phyloP scores from a whole-genome alignment of 78 protist genomes.

The Dictyostelium intermedium region DNA sequence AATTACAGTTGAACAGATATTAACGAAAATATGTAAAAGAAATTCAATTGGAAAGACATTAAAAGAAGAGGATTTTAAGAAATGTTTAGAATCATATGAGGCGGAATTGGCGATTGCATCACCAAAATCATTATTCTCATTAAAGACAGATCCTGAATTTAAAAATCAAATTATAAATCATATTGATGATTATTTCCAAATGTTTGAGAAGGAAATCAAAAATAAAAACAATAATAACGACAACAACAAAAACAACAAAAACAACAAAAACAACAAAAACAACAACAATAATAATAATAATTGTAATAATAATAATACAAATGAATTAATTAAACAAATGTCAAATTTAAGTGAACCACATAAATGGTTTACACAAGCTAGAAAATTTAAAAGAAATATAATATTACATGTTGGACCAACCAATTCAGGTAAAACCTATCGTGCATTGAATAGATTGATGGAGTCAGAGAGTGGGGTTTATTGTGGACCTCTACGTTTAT shows the following conservation, averaged over 20 bases:
- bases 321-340: background rate
- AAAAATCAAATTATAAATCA: background rate
- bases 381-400: conserved; percentile 59
- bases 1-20: background rate
- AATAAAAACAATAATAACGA: no score
- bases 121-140: background rate
- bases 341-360: conserved; percentile 60
- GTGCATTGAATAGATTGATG: conserved; percentile 45
- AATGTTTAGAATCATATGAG: background rate
- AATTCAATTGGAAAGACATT: background rate
- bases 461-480: conserved; percentile 67
- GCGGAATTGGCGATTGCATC: conserved; percentile 29
- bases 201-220: background rate
- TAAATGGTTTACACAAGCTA: conserved; percentile 62
- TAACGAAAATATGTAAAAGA: background rate
- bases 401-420: conserved; percentile 83
- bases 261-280: background rate
- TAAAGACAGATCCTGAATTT: background rate
- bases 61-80: background rate
- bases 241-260: no score
- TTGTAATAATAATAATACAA: background rate
- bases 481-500: conserved; percentile 80
- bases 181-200: background rate
- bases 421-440: conserved; percentile 77
- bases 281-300: background rate